phyloP scores from a whole-genome alignment of 179 eudicot genomes.

The Beta lomatogona region DNA sequence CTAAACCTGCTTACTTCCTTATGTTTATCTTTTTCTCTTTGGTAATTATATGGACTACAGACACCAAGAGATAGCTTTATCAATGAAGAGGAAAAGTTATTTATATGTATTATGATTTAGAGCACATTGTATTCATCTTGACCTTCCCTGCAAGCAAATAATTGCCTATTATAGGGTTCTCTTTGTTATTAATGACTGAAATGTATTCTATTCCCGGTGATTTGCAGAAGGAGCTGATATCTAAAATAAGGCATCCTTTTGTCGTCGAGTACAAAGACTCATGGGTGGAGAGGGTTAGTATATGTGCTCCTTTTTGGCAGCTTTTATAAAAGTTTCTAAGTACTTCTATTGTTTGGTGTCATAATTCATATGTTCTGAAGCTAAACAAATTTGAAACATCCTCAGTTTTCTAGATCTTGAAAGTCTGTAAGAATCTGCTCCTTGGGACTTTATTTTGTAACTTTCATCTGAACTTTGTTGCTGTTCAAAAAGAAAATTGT shows the following conservation, averaged over 20 bases:
- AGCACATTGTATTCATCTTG: no score
- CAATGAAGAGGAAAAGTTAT: neutral
- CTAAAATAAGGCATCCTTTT: constrained; percentile 70
- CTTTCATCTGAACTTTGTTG: neutral
- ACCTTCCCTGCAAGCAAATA: neutral
- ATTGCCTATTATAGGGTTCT: neutral
- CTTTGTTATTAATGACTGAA: constrained; percentile 8
- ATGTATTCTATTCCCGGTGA: constrained; percentile 11
- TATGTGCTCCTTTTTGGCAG: neutral
- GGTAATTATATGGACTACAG: neutral
- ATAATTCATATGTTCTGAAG: neutral
- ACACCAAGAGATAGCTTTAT: neutral
- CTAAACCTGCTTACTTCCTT: neutral
- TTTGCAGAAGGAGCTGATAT: constrained; percentile 88
- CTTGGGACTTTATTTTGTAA: neutral
- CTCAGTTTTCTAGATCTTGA: neutral
- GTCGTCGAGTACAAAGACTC: constrained; percentile 97
- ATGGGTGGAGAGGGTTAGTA: constrained; percentile 94
- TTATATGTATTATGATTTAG: neutral
- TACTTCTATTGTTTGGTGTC: constrained; percentile 2
- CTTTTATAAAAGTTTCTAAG: constrained; percentile 7
- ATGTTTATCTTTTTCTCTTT: no score
- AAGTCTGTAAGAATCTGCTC: neutral
- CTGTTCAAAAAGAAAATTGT: neutral
- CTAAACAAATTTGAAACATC: neutral